Base-by-base conservation (phyloP, 208 protist species). In the Trypanosoma avium region DNA sequence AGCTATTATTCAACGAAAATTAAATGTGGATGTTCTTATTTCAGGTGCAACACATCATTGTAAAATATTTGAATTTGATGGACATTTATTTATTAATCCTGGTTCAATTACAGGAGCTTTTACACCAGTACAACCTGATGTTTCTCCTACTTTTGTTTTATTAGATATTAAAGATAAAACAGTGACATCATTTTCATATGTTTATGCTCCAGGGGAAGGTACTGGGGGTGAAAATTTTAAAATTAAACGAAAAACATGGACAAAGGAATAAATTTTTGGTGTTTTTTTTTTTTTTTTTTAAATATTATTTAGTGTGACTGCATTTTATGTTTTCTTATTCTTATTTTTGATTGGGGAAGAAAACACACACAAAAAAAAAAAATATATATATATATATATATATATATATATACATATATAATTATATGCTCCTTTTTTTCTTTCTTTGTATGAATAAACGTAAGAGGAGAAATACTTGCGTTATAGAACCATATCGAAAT, bases 51-150 rank as follows among this genome's bases (percentile, higher is more conserved):
- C 97, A 7, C 97, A 99, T 62, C 61, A 92, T 27, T 79, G 92
- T 13, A 85, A 92, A 46, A 79, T 94, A 15, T 97, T 86, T 45
- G 92, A 98, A 70, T 88, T 95, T 58, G 97, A 99, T 56, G 92
- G 88, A n/a, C 91, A 95, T 58, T 85, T 99, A 32, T 99, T 99
- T 55, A 73, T 99, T 17, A 99, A 99, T 63, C 99, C 99, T 9
- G 99, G 99, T 27, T 99, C 97, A 35, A 97, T 97, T n/a, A 99
- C 97, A 7, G 98, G 98, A 13, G 94, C 98, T 3, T 98, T 94
- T 69, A 79, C 75, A 15, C 60, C 71, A 4, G 40, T 52, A 3
- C 76, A 79, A 21, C 77, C 72, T 10, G 82, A 98, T 17, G 80
- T 95, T 0, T 71, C 70, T 7, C 97, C 98, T 7, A 92, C 92